Base-by-base conservation (phyloP, 495 filamentous ascomycete genomes). In the Lepraria neglecta region DNA sequence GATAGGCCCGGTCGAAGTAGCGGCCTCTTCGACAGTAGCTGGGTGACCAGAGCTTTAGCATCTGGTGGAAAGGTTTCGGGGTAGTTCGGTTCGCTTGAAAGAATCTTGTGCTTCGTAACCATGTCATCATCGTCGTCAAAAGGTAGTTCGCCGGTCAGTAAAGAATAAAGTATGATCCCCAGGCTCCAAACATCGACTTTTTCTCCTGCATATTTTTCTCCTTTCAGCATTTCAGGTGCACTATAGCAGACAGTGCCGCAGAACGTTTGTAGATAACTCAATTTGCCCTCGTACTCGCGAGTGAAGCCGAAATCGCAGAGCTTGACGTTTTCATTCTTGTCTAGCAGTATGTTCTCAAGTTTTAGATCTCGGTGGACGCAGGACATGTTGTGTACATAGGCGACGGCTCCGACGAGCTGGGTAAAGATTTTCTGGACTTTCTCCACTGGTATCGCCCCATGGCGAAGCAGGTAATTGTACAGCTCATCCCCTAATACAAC, bases 271-370 rank as follows among this genome's bases (percentile, higher is more conserved):
- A 98, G 74, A 68, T 97, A 94, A 75, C 90, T 97, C 56, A 91
- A 81, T 65, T 92, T 94, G 30, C 91, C 91, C 70, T 97, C 91
- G 72, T 98, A 98, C 73, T 98, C 94, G 61, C 94, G 80, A 12
- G 94, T 98, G 70, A 98, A 98, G 10, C 94, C 94, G 73, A 98
- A 98, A 70, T 98, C 94, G 71, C 91, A 94, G n/a, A 98, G 79
- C 76, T 98, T 98, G 65, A 98, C 94, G 70, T 97, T 96, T 68
- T 92, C 92, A 67, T 96, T 79, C 73, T 97, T 97, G 76, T 98
- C 94, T 58, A 98, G 82, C 43, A 98, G 78, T 50, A 98, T 97
- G 65, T 98, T 98, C 71, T 98, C 94, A 62, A 98, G 79, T 74
- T 98, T 98, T 14, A 98, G 77, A 70, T 98, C 94, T 53, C 94